phyloP scores from a whole-genome alignment of 176 grass and related monocot genomes.

The Oryza punctata region DNA sequence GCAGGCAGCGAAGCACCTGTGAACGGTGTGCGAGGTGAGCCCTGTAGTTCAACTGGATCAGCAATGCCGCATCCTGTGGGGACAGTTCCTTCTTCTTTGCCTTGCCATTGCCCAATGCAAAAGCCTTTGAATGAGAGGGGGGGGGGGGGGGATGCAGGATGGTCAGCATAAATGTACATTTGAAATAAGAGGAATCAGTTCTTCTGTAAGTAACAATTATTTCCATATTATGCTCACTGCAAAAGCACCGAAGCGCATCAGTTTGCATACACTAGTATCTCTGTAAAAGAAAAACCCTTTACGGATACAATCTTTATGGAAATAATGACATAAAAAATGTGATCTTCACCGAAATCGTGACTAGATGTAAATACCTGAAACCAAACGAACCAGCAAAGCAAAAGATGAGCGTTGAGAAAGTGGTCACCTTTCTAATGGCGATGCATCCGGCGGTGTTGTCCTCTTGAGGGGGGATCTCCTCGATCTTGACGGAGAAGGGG shows the following conservation, averaged over 20 bases:
- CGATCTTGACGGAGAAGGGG: slow-evolving; percentile 44
- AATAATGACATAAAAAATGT: not conserved
- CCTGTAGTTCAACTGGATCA: slow-evolving; percentile 78
- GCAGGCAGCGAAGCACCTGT: slow-evolving; percentile 78
- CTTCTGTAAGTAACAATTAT: not conserved
- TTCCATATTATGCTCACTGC: not conserved
- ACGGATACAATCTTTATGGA: not conserved
- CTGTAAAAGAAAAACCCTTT: not conserved
- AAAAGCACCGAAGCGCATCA: not conserved
- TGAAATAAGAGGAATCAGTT: not conserved
- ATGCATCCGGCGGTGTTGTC: slow-evolving; percentile 40
- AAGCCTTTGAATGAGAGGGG: slow-evolving; percentile 46
- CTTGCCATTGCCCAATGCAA: slow-evolving; percentile 56
- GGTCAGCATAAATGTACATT: not conserved
- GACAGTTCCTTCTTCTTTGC: slow-evolving; percentile 80
- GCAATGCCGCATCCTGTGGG: slow-evolving; percentile 69
- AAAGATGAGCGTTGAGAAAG: not conserved
- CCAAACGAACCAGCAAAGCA: not conserved
- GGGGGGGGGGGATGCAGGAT: not conserved
- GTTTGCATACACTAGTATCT: not conserved
- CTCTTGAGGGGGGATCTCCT: slow-evolving; percentile 61
- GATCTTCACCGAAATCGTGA: not conserved
- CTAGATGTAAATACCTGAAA: not conserved
- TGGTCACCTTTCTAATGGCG: slow-evolving; percentile 63
- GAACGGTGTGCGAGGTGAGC: slow-evolving; percentile 83